Conservation (phyloP, 2,329 filamentous ascomycete species). For the Diplodia seriata region DNA sequence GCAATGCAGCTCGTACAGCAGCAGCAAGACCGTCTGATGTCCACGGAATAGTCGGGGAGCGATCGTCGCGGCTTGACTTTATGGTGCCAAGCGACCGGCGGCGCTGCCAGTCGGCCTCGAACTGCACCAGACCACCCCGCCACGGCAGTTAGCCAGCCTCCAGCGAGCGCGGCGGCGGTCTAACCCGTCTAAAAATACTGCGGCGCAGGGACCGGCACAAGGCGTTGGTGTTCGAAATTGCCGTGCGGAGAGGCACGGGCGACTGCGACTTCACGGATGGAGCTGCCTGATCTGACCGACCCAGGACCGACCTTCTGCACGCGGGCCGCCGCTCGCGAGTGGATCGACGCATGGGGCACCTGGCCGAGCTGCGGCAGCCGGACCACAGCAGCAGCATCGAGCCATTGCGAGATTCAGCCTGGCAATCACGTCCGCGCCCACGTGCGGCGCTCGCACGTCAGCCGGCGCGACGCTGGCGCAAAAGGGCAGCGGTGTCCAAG, state of each 20-base stretch:
- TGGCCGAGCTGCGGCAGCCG: neutral
- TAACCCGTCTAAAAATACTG: conserved; percentile 19
- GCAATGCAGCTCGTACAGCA: neutral
- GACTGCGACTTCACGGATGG: neutral
- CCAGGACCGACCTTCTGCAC: neutral
- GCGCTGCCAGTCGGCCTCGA: too few species aligned
- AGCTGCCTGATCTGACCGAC: neutral
- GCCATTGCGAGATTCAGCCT: neutral
- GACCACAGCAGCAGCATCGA: too few species aligned
- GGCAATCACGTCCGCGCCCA: neutral
- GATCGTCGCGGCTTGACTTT: neutral
- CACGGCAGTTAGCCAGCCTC: neutral
- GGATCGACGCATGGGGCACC: neutral
- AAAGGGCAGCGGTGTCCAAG: neutral
- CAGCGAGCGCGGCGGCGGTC: neutral
- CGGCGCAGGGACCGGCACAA: neutral
- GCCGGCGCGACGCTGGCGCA: conserved; percentile 1
- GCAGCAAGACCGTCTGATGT: neutral
- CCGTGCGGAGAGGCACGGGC: conserved; percentile 7
- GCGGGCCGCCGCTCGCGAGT: neutral
- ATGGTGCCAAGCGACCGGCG: too few species aligned
- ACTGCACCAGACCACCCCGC: neutral
- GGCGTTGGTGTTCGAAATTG: conserved; percentile 4
- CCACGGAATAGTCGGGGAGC: neutral
- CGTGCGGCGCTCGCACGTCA: conserved; percentile 20